phyloP scores from a whole-genome alignment of 75 land plant genomes.

The Isoetes taiwanensis region DNA sequence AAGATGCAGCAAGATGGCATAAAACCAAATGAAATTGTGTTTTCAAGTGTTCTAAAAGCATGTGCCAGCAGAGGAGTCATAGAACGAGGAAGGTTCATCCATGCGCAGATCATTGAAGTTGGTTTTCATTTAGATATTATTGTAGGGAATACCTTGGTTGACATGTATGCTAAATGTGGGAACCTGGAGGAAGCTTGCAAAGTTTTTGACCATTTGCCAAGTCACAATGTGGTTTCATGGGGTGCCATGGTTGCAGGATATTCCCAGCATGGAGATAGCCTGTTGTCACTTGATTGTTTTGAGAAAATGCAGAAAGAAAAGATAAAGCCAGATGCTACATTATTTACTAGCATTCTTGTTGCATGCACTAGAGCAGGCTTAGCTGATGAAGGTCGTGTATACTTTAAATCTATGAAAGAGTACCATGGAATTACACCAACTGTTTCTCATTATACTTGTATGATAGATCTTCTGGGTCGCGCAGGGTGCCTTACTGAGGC shows the following conservation, averaged over 20 bases:
- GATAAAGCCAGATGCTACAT: not conserved
- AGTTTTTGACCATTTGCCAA: conserved; percentile 10
- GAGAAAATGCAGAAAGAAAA: not conserved
- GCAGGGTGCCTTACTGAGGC: conserved; percentile 35
- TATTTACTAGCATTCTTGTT: conserved; percentile 20
- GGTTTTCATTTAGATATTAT: not conserved
- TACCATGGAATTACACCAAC: conserved; percentile 27
- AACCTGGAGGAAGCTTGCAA: conserved; percentile 4
- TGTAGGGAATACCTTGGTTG: not conserved
- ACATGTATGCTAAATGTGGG: conserved; percentile 9
- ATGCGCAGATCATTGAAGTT: conserved; percentile 9
- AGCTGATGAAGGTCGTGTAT: conserved; percentile 28
- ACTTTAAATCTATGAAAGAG: conserved; percentile 27
- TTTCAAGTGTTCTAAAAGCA: not conserved
- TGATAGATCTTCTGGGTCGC: conserved; percentile 47
- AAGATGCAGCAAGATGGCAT: too few species aligned
- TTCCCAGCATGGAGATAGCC: not conserved
- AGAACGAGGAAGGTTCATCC: not conserved
- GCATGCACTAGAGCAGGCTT: conserved; percentile 45
- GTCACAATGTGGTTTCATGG: conserved; percentile 13
- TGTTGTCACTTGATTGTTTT: not conserved
- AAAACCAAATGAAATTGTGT: too few species aligned
- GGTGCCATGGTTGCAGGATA: conserved; percentile 15
- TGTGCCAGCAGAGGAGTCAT: not conserved
- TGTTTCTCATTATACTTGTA: conserved; percentile 40